Conservation (phyloP, 805 yeast genomes). For the Lipomyces anomalus region DNA sequence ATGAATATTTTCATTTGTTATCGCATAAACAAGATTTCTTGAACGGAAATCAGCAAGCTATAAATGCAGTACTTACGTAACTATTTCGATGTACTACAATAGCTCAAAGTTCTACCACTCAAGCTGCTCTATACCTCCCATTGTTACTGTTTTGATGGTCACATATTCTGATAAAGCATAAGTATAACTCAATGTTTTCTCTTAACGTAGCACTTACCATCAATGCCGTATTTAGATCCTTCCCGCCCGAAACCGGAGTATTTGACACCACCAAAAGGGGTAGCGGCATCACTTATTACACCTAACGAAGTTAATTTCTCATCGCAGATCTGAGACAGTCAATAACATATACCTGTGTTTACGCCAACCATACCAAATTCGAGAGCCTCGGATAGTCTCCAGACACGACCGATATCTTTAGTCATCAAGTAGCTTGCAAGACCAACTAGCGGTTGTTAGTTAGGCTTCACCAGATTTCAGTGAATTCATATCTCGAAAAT, state of each 20-base stretch:
- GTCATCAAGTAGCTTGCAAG: slow-evolving; percentile 74
- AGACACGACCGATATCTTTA: slow-evolving; percentile 46
- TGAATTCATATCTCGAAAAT: too few species aligned
- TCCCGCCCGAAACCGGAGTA: slow-evolving; percentile 69
- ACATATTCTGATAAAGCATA: slow-evolving; percentile 13
- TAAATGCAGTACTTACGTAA: too few species aligned
- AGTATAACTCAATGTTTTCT: background rate
- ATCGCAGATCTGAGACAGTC: too few species aligned
- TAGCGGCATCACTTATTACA: slow-evolving; percentile 50
- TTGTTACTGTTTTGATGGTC: slow-evolving; percentile 16
- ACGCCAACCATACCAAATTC: slow-evolving; percentile 80
- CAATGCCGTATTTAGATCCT: slow-evolving; percentile 58
- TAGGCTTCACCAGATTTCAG: too few species aligned
- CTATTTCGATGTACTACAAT: too few species aligned
- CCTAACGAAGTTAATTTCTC: too few species aligned
- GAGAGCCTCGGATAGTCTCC: slow-evolving; percentile 59
- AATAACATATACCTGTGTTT: too few species aligned
- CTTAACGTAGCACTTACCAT: slow-evolving; percentile 35
- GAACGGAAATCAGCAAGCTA: too few species aligned
- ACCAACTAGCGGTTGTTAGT: too few species aligned
- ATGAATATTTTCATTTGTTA: too few species aligned
- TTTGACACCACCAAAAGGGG: slow-evolving; percentile 55
- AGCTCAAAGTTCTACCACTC: too few species aligned
- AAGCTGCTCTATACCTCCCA: slow-evolving; percentile 12
- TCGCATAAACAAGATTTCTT: too few species aligned